phyloP scores from a whole-genome alignment of 2,329 filamentous ascomycete species.

The Fusarium luffae region DNA sequence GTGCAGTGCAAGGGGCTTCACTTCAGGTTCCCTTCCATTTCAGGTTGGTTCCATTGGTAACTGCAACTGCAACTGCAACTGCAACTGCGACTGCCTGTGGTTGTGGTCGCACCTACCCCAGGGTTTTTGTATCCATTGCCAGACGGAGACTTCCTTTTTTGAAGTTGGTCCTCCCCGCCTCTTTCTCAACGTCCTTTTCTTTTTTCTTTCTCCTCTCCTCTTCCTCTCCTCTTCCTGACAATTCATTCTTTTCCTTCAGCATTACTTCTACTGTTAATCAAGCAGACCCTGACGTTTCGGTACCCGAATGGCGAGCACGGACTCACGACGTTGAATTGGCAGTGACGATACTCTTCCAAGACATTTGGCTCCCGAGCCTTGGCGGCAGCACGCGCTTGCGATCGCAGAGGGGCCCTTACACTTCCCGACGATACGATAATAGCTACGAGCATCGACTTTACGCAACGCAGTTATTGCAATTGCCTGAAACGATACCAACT shows the following conservation, averaged over 20 bases:
- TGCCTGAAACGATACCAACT: not conserved
- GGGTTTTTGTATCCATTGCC: slow-evolving; percentile 19
- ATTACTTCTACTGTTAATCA: not conserved
- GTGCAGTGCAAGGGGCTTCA: slow-evolving; percentile 9
- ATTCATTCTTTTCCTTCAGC: not conserved
- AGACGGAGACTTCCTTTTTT: slow-evolving; percentile 34
- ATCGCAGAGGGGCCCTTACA: slow-evolving; percentile 31
- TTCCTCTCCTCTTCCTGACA: not conserved
- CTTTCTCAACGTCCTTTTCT: not conserved
- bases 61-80: too few species aligned
- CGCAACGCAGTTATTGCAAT: not conserved
- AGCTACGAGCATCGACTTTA: not conserved
- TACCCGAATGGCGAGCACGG: slow-evolving; percentile 19
- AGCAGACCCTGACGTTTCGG: not conserved
- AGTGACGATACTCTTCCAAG: slow-evolving; percentile 12
- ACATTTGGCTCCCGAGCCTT: slow-evolving; percentile 42
- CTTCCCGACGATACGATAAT: slow-evolving; percentile 1
- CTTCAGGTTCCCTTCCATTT: slow-evolving; percentile 3
- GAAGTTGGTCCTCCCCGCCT: slow-evolving; percentile 32
- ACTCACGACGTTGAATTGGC: slow-evolving; percentile 14
- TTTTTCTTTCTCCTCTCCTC: not conserved
- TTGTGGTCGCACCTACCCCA: slow-evolving; percentile 7
- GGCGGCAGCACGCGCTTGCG: slow-evolving; percentile 41
- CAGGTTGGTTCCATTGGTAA: not conserved
- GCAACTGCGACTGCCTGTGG: not conserved